A percentile compares a stretch with the other conserved stretches of the same genome.
Conservation (phyloP, 2,329 filamentous ascomycete genomes). For the Phialemonium atrogriseum region DNA sequence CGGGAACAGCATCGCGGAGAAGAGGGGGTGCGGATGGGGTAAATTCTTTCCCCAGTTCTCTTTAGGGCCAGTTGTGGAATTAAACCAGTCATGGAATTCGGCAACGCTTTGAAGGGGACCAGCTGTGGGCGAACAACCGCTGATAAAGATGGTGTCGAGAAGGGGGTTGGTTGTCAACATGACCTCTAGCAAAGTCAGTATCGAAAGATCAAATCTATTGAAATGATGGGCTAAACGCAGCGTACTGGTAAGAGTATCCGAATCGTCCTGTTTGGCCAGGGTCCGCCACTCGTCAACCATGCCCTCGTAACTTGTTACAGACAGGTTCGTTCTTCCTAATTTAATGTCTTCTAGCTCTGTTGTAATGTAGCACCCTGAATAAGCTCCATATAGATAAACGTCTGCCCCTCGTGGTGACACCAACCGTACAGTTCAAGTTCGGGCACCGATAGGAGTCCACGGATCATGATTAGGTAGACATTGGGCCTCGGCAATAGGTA, state of each 20-base stretch:
- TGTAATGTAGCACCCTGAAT: conserved; percentile 11
- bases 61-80: conserved; percentile 12
- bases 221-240: no score
- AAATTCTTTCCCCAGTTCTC: conserved; percentile 14
- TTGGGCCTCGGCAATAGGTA: conserved; percentile 17
- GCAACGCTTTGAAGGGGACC: conserved; percentile 15
- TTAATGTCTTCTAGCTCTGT: conserved; percentile 9
- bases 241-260: no score
- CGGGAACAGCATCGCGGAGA: conserved; percentile 17
- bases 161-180: conserved; percentile 12
- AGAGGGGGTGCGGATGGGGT: conserved; percentile 13
- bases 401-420: conserved; percentile 12
- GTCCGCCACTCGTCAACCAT: conserved; percentile 10
- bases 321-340: conserved; percentile 7
- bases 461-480: conserved; percentile 8
- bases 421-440: conserved; percentile 14
- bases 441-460: conserved; percentile 8
- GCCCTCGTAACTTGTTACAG: conserved; percentile 11
- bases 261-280: conserved; percentile 9
- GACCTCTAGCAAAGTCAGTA: no score
- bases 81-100: conserved; percentile 19
- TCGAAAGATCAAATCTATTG: no score
- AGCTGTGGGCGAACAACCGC: conserved; percentile 9
- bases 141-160: conserved; percentile 12
- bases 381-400: conserved; percentile 19